phyloP scores from a whole-genome alignment of 768 basidiomycete genomes.

The Macrolepiota dolichaula region DNA sequence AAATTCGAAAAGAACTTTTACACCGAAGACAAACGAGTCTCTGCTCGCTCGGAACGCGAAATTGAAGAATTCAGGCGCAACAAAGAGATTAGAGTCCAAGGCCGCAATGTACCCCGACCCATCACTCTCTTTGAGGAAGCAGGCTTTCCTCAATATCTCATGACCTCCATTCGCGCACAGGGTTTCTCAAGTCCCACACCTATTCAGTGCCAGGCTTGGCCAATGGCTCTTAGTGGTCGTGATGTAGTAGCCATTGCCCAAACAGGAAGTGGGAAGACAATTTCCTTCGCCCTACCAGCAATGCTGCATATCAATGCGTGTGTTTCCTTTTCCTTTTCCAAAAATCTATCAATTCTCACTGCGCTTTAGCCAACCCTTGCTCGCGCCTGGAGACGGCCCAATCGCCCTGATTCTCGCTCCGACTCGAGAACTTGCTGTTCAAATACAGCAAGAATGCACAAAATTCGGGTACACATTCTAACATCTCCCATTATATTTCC shows the following conservation, averaged over 20 bases:
- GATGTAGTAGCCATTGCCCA: slow-evolving; percentile 97
- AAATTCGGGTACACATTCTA: slow-evolving; percentile 78
- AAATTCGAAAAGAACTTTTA: slow-evolving; percentile 99
- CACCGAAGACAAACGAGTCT: slow-evolving; percentile 83
- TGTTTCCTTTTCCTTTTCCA: slow-evolving; percentile 24
- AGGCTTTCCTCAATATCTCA: slow-evolving; percentile 95
- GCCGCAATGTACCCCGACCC: slow-evolving; percentile 83
- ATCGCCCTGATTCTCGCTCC: slow-evolving; percentile 96
- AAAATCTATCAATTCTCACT: slow-evolving; percentile 12
- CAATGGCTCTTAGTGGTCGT: slow-evolving; percentile 93
- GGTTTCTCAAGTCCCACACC: slow-evolving; percentile 90
- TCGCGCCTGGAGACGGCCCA: slow-evolving; percentile 93
- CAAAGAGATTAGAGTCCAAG: slow-evolving; percentile 95
- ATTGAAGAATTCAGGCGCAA: slow-evolving; percentile 79
- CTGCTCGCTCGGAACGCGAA: slow-evolving; percentile 75
- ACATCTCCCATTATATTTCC: slow-evolving; percentile 7
- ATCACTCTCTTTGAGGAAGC: slow-evolving; percentile 91
- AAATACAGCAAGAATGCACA: slow-evolving; percentile 98
- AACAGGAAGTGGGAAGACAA: slow-evolving; percentile 98
- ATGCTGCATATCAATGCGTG: slow-evolving; percentile 99
- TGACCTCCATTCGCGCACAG: slow-evolving; percentile 90
- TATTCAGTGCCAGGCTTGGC: slow-evolving; percentile 99
- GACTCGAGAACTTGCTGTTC: slow-evolving; percentile 97
- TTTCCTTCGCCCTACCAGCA: slow-evolving; percentile 95
- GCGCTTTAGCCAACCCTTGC: slow-evolving; percentile 74